Evolutionary conservation across 78 protist genomes (phyloP).

Genomic region (Andalucia godoyi): DNA sequence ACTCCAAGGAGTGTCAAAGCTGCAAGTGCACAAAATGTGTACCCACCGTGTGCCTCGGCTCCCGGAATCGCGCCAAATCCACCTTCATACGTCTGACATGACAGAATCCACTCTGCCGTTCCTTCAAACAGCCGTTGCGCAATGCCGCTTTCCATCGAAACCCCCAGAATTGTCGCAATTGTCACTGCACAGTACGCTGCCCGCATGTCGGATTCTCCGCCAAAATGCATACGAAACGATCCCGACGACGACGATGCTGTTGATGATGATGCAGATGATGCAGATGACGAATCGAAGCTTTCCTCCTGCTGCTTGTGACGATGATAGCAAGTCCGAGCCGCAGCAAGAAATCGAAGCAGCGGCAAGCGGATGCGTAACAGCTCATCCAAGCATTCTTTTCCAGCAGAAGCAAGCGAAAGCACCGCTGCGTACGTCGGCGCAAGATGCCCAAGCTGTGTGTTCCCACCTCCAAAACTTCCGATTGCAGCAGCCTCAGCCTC

Average conservation of each 20-base stretch:
- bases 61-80: conserved; percentile 80
- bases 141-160: neutral
- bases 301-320: conserved; percentile 31
- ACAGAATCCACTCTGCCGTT: conserved; percentile 35
- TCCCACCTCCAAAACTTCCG: conserved; percentile 76
- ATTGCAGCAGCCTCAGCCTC: no score
- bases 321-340: conserved; percentile 7
- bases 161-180: conserved; percentile 25
- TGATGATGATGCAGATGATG: neutral
- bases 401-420: no score
- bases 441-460: conserved; percentile 73
- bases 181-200: conserved; percentile 66
- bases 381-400: no score
- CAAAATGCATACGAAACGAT: conserved; percentile 68
- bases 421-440: conserved; percentile 96
- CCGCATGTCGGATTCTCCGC: conserved; percentile 23
- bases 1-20: conserved; percentile 63
- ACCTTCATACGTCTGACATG: conserved; percentile 95
- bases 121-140: conserved; percentile 20
- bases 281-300: conserved; percentile 48
- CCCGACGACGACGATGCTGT: conserved; percentile 37
- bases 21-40: conserved; percentile 90
- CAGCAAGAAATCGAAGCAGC: neutral
- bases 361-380: neutral
- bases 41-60: conserved; percentile 98